phyloP scores from a whole-genome alignment of 768 basidiomycete genomes.

The Polyporus arcularius region DNA sequence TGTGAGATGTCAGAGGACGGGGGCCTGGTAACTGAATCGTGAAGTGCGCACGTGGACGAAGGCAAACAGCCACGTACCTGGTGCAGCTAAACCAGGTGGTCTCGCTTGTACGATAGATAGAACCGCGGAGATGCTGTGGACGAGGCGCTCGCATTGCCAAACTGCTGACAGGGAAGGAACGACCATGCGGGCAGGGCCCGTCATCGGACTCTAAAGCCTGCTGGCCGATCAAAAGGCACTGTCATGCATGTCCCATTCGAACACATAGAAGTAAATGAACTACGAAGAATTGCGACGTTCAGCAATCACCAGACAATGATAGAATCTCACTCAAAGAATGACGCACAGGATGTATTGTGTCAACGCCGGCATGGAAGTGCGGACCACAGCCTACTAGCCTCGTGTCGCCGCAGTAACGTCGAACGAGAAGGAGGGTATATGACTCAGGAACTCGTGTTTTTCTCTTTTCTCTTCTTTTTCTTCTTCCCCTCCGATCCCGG shows the following conservation, averaged over 20 bases:
- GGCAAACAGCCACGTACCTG: no score
- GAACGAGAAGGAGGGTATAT: neutral
- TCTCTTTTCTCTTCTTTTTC: constrained; percentile 23
- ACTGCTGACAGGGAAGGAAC: neutral
- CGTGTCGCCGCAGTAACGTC: neutral
- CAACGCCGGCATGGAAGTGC: neutral
- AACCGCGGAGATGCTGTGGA: no score
- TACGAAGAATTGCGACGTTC: neutral
- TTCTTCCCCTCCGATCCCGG: constrained; percentile 16
- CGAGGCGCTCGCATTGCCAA: neutral
- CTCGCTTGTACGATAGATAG: no score
- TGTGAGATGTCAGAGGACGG: no score
- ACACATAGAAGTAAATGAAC: neutral
- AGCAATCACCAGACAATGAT: neutral
- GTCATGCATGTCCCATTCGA: neutral
- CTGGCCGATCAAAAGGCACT: neutral
- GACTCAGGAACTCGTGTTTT: constrained; percentile 3
- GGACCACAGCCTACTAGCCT: neutral
- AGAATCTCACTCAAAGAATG: neutral
- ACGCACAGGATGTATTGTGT: neutral
- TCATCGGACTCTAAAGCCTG: neutral
- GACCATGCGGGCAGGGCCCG: neutral
- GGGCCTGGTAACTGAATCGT: no score
- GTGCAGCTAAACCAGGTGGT: no score
- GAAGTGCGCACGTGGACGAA: no score